phyloP scores from a whole-genome alignment of 139 green algal genomes.

The Micractinium sp. region DNA sequence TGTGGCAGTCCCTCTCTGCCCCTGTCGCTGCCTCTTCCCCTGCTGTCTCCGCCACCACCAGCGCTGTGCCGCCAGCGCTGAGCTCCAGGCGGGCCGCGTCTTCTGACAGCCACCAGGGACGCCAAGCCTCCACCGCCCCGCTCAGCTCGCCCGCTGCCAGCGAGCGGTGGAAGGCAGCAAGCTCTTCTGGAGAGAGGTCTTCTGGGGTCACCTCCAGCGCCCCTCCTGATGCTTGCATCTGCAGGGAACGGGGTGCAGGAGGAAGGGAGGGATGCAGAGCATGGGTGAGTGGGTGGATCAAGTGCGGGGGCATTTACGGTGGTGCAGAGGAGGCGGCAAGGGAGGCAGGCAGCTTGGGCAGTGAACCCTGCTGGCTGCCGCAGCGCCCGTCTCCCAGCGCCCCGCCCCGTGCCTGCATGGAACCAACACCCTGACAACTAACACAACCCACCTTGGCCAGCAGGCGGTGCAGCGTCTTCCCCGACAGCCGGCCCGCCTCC shows the following conservation, averaged over 20 bases:
- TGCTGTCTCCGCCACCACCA: constrained; percentile 21
- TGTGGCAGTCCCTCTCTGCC: not conserved
- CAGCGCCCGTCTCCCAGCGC: not conserved
- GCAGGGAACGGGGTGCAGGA: not conserved
- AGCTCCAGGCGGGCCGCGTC: constrained; percentile 53
- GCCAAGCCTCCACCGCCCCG: constrained; percentile 47
- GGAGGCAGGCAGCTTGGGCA: too few species aligned
- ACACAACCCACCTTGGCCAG: constrained; percentile 42
- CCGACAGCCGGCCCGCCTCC: constrained; percentile 33
- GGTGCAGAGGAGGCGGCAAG: too few species aligned
- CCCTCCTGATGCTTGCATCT: constrained; percentile 9
- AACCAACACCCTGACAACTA: too few species aligned
- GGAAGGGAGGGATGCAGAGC: not conserved
- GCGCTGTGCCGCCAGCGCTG: constrained; percentile 33
- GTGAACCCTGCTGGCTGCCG: too few species aligned
- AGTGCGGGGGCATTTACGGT: too few species aligned
- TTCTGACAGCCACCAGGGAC: constrained; percentile 62
- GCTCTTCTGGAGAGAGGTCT: constrained; percentile 59
- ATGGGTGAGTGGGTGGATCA: not conserved
- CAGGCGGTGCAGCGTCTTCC: constrained; percentile 47
- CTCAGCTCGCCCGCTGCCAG: constrained; percentile 39
- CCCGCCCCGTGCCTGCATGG: too few species aligned
- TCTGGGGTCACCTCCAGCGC: constrained; percentile 41
- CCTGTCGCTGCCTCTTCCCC: not conserved
- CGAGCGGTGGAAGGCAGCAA: constrained; percentile 49